Conservation (phyloP, 176 grass and related monocot genomes). For the Triticum turgidum region DNA sequence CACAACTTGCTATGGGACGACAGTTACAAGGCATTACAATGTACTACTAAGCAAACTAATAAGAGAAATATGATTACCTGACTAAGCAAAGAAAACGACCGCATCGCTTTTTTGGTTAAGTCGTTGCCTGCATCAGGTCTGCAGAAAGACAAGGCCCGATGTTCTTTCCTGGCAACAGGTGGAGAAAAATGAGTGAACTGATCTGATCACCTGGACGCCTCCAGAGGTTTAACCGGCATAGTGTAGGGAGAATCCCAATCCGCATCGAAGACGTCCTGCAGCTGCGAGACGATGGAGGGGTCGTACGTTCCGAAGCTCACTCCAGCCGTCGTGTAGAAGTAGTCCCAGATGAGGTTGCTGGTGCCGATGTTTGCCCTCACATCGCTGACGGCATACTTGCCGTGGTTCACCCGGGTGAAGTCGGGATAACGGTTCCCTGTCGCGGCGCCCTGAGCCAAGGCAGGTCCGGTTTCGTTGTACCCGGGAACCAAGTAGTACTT, state of each 20-base stretch:
- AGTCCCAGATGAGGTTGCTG: conserved; percentile 92
- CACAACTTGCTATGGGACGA: background rate
- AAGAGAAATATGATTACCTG: background rate
- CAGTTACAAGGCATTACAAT: background rate
- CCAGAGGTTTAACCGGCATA: conserved; percentile 47
- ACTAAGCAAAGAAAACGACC: background rate
- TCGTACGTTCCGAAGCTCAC: conserved; percentile 86
- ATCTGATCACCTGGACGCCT: background rate
- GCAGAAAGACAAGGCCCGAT: background rate
- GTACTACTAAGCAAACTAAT: background rate
- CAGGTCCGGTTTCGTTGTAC: conserved; percentile 64
- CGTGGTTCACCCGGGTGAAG: conserved; percentile 80
- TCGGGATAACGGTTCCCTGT: conserved; percentile 62
- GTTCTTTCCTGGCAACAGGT: background rate
- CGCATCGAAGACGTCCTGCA: conserved; percentile 76
- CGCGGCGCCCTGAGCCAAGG: background rate
- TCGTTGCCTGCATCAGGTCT: background rate
- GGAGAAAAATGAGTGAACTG: background rate
- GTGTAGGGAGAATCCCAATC: conserved; percentile 83
- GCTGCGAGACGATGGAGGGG: conserved; percentile 57
- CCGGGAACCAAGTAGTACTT: conserved; percentile 73
- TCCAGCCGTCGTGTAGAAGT: conserved; percentile 85
- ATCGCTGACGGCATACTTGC: conserved; percentile 81
- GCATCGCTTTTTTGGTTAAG: background rate
- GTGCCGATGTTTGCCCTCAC: conserved; percentile 71